Evolutionary conservation across 768 basidiomycete genomes (phyloP).

Genomic region (Amanita jacksonii): DNA sequence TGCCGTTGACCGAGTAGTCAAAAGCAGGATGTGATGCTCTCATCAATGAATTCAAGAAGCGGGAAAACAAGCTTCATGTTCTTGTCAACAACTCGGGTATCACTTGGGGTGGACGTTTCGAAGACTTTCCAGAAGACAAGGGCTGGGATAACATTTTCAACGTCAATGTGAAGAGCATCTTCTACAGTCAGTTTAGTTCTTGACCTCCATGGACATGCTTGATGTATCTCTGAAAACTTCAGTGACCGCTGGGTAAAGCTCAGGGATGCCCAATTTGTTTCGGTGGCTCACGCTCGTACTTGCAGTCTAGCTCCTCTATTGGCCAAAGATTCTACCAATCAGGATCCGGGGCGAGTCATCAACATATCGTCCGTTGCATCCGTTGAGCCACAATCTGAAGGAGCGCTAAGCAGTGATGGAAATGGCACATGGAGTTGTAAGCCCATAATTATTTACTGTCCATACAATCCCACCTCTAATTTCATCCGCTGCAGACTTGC

Average conservation of each 20-base stretch:
- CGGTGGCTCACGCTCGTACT: neutral
- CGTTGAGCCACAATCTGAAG: slow-evolving; percentile 42
- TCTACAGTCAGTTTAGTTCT: slow-evolving; percentile 51
- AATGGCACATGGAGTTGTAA: slow-evolving; percentile 73
- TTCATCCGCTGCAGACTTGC: slow-evolving; percentile 40
- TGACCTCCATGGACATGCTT: neutral
- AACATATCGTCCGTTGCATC: slow-evolving; percentile 73
- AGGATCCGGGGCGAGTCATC: slow-evolving; percentile 67
- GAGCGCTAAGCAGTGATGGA: slow-evolving; percentile 39
- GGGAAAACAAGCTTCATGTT: slow-evolving; percentile 67
- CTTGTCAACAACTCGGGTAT: slow-evolving; percentile 80
- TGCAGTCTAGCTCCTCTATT: slow-evolving; percentile 48
- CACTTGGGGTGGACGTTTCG: slow-evolving; percentile 66
- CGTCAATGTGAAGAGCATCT: slow-evolving; percentile 80
- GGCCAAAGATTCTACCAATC: slow-evolving; percentile 49
- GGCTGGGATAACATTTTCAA: slow-evolving; percentile 83
- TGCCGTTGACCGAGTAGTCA: slow-evolving; percentile 30
- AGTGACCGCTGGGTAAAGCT: slow-evolving; percentile 10
- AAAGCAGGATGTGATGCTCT: slow-evolving; percentile 75
- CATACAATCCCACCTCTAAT: slow-evolving; percentile 1
- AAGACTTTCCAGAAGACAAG: slow-evolving; percentile 66
- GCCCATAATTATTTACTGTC: slow-evolving; percentile 20
- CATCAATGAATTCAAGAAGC: slow-evolving; percentile 54
- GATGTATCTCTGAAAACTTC: slow-evolving; percentile 5
- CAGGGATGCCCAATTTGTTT: neutral